Base-by-base conservation (phyloP, 1,284 basidiomycete genomes). In the Cutaneotrichosporon sp. region DNA sequence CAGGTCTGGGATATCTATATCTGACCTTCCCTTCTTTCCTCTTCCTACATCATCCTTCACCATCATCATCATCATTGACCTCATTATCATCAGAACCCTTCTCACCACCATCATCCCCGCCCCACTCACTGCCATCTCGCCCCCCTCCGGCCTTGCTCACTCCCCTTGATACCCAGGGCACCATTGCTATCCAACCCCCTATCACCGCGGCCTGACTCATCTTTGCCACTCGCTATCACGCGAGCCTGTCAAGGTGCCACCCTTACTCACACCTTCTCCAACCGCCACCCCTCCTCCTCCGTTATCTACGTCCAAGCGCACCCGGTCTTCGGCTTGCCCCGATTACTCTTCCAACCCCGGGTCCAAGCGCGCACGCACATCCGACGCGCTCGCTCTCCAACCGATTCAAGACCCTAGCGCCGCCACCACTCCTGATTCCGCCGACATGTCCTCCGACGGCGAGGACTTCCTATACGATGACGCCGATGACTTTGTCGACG, bases 401-500 rank as follows among this genome's bases (percentile, higher is more conserved):
- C 26, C 1, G n/a, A n/a, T n/a, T 17, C 16, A 12, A 14, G 42
- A 38, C 39, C 19, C 43, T 29, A 42, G 12, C 20, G 19, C 45
- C 39, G 27, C 37, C 10, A 26, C 6, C 54, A 34, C 46, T 49
- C 20, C 29, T n/a, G n/a, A n/a, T n/a, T n/a, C n/a, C n/a, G n/a
- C n/a, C 45, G 62, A 35, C 44, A 75, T 75, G 72, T 74, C 72
- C 45, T 73, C 71, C 14, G 73, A 72, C 54, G 73, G 64, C 24
- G 72, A 71, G 39, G 68, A 62, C 41, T 64, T 65, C 34, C 64
- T 68, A 12, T 66, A 65, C 54, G 68, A 69, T 38, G 69, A 65
- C 46, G 70, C 71, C 41, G 72, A 66, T 43, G 68, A 54, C 2
- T 68, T 68, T 51, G 66, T 67, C 14, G 69, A 66, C 49, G 65